Evolutionary conservation across 768 basidiomycete species (phyloP).

Genomic region (Suillus decipiens): DNA sequence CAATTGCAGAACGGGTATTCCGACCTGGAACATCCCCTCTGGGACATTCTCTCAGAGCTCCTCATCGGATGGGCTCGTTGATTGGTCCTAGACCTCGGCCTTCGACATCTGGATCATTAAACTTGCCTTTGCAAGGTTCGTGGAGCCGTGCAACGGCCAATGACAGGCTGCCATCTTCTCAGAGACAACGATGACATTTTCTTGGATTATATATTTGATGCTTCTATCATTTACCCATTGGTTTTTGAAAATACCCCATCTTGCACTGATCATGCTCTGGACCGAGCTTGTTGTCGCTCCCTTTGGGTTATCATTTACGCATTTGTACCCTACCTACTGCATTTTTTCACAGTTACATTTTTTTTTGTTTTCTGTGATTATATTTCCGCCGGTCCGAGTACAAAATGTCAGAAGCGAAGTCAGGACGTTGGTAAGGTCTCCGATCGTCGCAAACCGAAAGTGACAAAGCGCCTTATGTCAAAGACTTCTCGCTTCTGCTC

Average conservation of each 20-base stretch:
- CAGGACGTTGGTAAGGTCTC: constrained; percentile 3
- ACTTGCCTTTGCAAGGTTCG: constrained; percentile 33
- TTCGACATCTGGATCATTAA: constrained; percentile 21
- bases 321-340: constrained; percentile 12
- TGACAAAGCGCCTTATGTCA: constrained; percentile 85
- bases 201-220: constrained; percentile 21
- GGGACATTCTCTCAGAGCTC: background rate
- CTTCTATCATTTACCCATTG: constrained; percentile 1
- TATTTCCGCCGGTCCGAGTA: constrained; percentile 1
- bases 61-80: constrained; percentile 24
- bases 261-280: constrained; percentile 2
- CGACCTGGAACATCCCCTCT: constrained; percentile 15
- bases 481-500: constrained; percentile 77
- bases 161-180: background rate
- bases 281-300: constrained; percentile 5
- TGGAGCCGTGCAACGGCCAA: constrained; percentile 17
- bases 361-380: constrained; percentile 3
- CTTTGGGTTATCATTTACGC: constrained; percentile 5
- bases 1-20: background rate
- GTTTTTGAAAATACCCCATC: background rate
- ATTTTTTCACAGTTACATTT: constrained; percentile 3
- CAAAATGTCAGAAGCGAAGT: background rate
- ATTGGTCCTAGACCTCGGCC: constrained; percentile 33
- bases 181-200: constrained; percentile 13
- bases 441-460: constrained; percentile 75